Evolutionary conservation across 2,329 filamentous ascomycete genomes (phyloP).

Genomic region (Calonectria naviculata): DNA sequence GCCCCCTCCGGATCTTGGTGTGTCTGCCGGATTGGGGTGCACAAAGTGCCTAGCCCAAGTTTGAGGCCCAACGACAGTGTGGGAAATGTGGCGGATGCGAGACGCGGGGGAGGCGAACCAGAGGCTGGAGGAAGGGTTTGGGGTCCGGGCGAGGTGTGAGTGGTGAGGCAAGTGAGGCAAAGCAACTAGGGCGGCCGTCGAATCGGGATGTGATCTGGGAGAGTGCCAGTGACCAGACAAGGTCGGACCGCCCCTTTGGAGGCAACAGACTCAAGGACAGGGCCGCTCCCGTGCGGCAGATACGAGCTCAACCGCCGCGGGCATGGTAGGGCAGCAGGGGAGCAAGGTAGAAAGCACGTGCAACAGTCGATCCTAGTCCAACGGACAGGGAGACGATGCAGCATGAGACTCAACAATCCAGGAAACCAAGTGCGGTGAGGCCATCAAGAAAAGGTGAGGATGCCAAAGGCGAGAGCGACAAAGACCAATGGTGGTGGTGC

Average conservation of each 20-base stretch:
- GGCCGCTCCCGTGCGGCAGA: constrained; percentile 12
- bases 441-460: not conserved
- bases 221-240: not conserved
- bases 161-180: constrained; percentile 9
- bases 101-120: constrained; percentile 14
- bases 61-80: constrained; percentile 11
- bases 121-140: not conserved
- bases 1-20: not conserved
- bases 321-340: not conserved
- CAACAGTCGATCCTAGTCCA: constrained; percentile 12
- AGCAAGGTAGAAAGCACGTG: constrained; percentile 10
- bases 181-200: constrained; percentile 1
- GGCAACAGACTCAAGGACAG: constrained; percentile 3
- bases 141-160: not conserved
- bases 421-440: not conserved
- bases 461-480: not conserved
- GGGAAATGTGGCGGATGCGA: constrained; percentile 9
- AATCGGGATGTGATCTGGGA: constrained; percentile 14
- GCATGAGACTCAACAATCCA: constrained; percentile 3
- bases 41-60: not conserved
- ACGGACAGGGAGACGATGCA: constrained; percentile 13
- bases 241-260: not conserved
- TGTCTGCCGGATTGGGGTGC: not conserved
- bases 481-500: not conserved
- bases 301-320: constrained; percentile 9